A percentile compares a stretch with the other conserved stretches of the same genome.
phyloP scores from a whole-genome alignment of 192 early-diverging fungal species.

The Coemansia sp. region DNA sequence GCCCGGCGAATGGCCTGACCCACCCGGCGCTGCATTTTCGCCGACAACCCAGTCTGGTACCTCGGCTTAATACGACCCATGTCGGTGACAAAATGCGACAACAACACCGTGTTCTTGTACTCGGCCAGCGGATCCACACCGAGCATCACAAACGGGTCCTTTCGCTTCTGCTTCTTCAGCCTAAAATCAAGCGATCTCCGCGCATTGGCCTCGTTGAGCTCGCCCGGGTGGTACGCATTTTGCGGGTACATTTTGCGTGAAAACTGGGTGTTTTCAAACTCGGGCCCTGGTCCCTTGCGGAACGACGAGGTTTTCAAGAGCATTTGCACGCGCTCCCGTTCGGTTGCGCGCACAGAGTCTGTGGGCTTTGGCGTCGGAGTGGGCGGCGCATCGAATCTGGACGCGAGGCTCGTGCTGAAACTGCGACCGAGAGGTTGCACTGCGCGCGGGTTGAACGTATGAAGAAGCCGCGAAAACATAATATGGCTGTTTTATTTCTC shows the following conservation, averaged over 20 bases:
- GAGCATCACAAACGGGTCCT: constrained; percentile 42
- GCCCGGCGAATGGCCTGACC: constrained; percentile 65
- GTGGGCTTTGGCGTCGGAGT: background rate
- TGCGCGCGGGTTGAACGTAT: background rate
- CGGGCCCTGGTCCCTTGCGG: constrained; percentile 4
- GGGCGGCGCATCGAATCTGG: background rate
- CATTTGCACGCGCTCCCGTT: too few species aligned
- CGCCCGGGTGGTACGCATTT: constrained; percentile 32
- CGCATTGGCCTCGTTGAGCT: constrained; percentile 24
- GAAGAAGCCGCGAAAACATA: constrained; percentile 2
- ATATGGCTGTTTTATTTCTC: too few species aligned
- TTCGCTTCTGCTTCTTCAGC: background rate
- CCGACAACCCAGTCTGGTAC: constrained; percentile 60
- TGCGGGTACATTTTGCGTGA: constrained; percentile 11
- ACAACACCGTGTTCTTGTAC: constrained; percentile 57
- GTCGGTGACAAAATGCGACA: constrained; percentile 61
- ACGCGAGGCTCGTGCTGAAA: background rate
- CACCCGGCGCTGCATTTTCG: constrained; percentile 62
- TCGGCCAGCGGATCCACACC: constrained; percentile 45
- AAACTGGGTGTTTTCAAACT: constrained; percentile 26
- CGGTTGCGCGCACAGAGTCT: background rate
- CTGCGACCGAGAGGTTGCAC: background rate
- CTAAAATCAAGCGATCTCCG: background rate
- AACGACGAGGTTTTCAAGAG: background rate
- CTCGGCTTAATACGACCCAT: constrained; percentile 65